Conservation (phyloP, 805 yeast genomes). For the Schizosaccharomyces japonicus region DNA sequence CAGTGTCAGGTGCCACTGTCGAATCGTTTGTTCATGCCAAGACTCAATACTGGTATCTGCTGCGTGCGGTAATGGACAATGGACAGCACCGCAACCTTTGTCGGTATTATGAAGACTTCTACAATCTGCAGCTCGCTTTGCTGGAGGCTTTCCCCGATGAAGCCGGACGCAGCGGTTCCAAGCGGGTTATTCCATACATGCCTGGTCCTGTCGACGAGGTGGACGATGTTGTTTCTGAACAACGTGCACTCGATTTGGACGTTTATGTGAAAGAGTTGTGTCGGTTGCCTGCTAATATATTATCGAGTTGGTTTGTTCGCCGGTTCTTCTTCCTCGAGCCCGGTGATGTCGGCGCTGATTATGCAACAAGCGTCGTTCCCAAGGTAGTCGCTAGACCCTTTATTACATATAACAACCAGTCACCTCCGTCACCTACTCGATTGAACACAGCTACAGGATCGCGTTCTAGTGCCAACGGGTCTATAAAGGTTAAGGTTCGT, state of each 20-base stretch:
- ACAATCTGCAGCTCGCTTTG: conserved; percentile 68
- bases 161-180: conserved; percentile 64
- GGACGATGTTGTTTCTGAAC: conserved; percentile 43
- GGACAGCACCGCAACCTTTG: conserved; percentile 53
- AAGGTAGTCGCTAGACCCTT: background rate
- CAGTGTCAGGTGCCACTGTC: conserved; percentile 42
- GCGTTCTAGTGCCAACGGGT: background rate
- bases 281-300: conserved; percentile 48
- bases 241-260: conserved; percentile 31
- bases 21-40: conserved; percentile 60
- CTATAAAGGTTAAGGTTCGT: background rate
- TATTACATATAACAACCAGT: background rate
- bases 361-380: background rate
- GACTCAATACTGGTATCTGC: conserved; percentile 71
- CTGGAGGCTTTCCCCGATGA: conserved; percentile 72
- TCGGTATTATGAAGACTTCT: conserved; percentile 85
- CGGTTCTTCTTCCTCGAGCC: conserved; percentile 43
- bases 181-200: conserved; percentile 70
- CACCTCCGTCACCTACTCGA: background rate
- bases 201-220: conserved; percentile 91
- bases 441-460: no score
- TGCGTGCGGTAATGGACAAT: conserved; percentile 39
- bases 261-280: conserved; percentile 36
- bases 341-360: conserved; percentile 33
- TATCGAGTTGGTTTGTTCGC: conserved; percentile 22